Evolutionary conservation across 2,329 filamentous ascomycete species (phyloP).

Genomic region (Penicillium polonicum): DNA sequence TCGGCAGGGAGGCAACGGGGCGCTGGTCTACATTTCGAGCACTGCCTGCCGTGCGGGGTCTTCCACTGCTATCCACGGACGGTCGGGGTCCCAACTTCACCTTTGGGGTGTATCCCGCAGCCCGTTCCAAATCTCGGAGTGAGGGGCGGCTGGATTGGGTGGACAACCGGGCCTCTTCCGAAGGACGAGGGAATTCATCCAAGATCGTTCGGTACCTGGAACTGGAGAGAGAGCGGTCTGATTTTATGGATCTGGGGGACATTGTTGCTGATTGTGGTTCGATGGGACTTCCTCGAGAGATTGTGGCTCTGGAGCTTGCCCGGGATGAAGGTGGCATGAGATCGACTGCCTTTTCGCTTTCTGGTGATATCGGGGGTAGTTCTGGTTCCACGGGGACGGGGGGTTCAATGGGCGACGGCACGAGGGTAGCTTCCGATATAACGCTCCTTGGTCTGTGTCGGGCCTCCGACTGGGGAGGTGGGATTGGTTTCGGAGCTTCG

Average conservation of each 20-base stretch:
- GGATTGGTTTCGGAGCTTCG: slow-evolving; percentile 39
- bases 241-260: slow-evolving; percentile 21
- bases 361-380: slow-evolving; percentile 13
- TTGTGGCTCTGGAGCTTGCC: slow-evolving; percentile 21
- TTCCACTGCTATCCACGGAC: slow-evolving; percentile 62
- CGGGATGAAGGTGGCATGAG: slow-evolving; percentile 19
- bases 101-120: slow-evolving; percentile 54
- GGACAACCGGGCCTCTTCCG: slow-evolving; percentile 39
- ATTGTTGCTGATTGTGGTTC: slow-evolving; percentile 18
- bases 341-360: slow-evolving; percentile 15
- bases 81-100: slow-evolving; percentile 87
- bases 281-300: slow-evolving; percentile 16
- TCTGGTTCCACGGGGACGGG: background rate
- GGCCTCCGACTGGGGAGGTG: slow-evolving; percentile 20
- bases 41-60: slow-evolving; percentile 59
- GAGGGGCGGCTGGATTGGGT: slow-evolving; percentile 47
- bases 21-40: slow-evolving; percentile 54
- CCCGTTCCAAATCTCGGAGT: slow-evolving; percentile 45
- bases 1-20: slow-evolving; percentile 75
- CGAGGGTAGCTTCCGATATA: slow-evolving; percentile 37
- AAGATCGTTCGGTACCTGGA: slow-evolving; percentile 29
- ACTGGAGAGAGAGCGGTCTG: slow-evolving; percentile 22
- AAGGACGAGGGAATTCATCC: slow-evolving; percentile 39
- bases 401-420: slow-evolving; percentile 24
- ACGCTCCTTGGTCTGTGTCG: slow-evolving; percentile 32